Conservation (phyloP, 495 filamentous ascomycete genomes). For the Schizothecium vesticola region DNA sequence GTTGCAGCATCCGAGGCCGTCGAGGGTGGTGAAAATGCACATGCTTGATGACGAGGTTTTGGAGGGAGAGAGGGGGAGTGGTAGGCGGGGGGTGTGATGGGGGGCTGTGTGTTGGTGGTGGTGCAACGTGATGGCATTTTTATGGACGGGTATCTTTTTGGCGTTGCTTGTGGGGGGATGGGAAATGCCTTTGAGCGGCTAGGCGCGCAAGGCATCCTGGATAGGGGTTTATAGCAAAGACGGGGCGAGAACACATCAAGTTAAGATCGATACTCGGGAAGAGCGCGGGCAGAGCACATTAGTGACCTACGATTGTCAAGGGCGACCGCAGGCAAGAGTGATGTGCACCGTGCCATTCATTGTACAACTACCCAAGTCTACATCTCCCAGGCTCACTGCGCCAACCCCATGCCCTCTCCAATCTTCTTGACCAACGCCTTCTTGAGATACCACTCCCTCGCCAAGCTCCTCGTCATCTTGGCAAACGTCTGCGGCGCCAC, state of each 20-base stretch:
- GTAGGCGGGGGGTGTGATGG: neutral
- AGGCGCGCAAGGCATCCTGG: neutral
- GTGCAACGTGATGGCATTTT: neutral
- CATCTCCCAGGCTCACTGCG: neutral
- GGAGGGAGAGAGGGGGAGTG: neutral
- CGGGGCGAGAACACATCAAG: neutral
- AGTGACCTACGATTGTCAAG: neutral
- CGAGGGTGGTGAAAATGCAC: conserved; percentile 28
- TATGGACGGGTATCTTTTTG: neutral
- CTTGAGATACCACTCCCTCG: conserved; percentile 85
- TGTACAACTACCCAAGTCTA: neutral
- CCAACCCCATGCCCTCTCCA: conserved; percentile 68
- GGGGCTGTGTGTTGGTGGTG: neutral
- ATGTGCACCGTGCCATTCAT: neutral
- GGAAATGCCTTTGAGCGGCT: neutral
- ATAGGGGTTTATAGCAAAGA: neutral
- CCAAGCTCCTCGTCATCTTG: conserved; percentile 72
- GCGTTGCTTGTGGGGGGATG: neutral
- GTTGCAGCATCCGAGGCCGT: conserved; percentile 31
- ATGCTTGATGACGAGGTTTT: conserved; percentile 27
- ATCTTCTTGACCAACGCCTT: conserved; percentile 89
- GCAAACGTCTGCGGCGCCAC: conserved; percentile 79
- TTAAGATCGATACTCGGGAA: neutral
- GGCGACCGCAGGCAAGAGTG: neutral
- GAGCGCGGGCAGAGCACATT: neutral